phyloP scores from a whole-genome alignment of 2,329 filamentous ascomycete genomes.

The Leptographium flavum region DNA sequence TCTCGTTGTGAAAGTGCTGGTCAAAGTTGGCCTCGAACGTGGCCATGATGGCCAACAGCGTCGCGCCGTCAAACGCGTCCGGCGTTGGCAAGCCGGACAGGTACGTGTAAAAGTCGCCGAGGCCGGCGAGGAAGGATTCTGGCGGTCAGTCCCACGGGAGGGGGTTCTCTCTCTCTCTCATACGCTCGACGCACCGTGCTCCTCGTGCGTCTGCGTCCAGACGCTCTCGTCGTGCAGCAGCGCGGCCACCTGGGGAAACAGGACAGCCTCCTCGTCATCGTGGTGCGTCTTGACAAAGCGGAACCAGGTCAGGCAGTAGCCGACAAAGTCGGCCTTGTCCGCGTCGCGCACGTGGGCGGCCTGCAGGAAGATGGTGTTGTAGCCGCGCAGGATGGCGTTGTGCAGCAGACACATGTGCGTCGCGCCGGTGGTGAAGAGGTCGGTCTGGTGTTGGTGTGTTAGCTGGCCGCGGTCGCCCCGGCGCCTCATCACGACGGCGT shows the following conservation, averaged over 20 bases:
- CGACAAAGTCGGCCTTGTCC: constrained; percentile 43
- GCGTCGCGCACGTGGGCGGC: constrained; percentile 29
- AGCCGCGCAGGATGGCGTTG: constrained; percentile 48
- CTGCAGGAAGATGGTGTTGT: constrained; percentile 49
- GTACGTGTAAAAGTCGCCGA: constrained; percentile 37
- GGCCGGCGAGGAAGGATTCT: constrained; percentile 35
- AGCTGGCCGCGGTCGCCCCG: no score
- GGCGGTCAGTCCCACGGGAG: background rate
- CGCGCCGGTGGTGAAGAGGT: constrained; percentile 43
- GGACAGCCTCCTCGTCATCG: constrained; percentile 41
- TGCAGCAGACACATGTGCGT: constrained; percentile 49
- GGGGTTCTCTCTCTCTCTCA: no score
- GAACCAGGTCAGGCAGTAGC: constrained; percentile 42
- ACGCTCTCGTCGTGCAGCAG: constrained; percentile 34
- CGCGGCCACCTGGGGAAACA: constrained; percentile 41
- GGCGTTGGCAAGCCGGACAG: constrained; percentile 27
- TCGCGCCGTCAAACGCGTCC: constrained; percentile 26
- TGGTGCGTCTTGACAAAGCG: constrained; percentile 46
- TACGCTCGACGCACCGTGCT: constrained; percentile 34
- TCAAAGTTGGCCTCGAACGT: constrained; percentile 35
- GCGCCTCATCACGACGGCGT: no score
- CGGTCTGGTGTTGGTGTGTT: constrained; percentile 28
- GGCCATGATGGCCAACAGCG: constrained; percentile 34
- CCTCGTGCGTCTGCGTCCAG: constrained; percentile 36
- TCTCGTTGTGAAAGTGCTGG: constrained; percentile 41